phyloP scores from a whole-genome alignment of 768 basidiomycete species.

The Chalciporus piperatus region DNA sequence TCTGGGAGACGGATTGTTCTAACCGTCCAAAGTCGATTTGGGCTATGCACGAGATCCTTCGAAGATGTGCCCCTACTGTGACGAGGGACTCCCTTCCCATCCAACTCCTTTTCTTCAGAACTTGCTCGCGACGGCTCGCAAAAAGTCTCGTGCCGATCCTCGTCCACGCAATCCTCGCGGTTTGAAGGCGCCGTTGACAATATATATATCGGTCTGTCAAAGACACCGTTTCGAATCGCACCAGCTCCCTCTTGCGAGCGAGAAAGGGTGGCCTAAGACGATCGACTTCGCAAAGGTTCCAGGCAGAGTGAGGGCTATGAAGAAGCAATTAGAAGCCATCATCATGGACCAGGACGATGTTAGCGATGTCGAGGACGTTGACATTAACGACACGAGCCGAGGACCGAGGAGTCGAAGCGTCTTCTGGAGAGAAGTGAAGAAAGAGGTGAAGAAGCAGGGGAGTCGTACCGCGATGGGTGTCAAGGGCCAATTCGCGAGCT shows the following conservation, averaged over 20 bases:
- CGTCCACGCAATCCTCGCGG: constrained; percentile 71
- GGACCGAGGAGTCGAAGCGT: constrained; percentile 42
- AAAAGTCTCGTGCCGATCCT: constrained; percentile 57
- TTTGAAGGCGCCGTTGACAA: constrained; percentile 45
- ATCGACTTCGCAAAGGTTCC: constrained; percentile 64
- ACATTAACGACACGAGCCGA: not conserved
- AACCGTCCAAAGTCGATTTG: constrained; percentile 43
- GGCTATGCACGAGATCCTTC: constrained; percentile 56
- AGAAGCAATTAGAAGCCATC: constrained; percentile 43
- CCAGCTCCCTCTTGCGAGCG: constrained; percentile 67
- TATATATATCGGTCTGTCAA: constrained; percentile 69
- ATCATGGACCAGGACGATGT: constrained; percentile 43
- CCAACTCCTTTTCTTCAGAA: constrained; percentile 59
- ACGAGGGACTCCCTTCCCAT: constrained; percentile 58
- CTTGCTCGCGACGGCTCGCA: constrained; percentile 49
- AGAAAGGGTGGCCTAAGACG: constrained; percentile 71
- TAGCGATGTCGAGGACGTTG: constrained; percentile 19
- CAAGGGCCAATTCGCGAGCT: constrained; percentile 72
- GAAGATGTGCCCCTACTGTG: constrained; percentile 79
- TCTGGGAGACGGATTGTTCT: not conserved
- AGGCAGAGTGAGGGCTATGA: constrained; percentile 52
- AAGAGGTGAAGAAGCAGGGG: constrained; percentile 63
- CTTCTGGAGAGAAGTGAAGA: constrained; percentile 69
- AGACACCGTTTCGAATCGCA: constrained; percentile 76
- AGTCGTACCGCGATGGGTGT: constrained; percentile 64